phyloP scores from a whole-genome alignment of 257 asterid species.

The Parsonsia alboflavescens region DNA sequence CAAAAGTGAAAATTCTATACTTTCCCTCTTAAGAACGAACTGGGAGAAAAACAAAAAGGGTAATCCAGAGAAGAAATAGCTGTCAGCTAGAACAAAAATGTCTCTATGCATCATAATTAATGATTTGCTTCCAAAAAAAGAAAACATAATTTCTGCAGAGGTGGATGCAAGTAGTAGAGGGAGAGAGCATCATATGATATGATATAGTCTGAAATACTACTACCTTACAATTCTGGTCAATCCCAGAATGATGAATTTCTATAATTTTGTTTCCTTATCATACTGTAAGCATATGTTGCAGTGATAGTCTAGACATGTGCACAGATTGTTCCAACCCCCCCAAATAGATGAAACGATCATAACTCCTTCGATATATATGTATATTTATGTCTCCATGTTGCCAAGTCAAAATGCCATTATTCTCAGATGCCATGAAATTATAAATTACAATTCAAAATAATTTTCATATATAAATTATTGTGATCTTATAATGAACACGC shows the following conservation, averaged over 20 bases:
- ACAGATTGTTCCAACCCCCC: slow-evolving; percentile 37
- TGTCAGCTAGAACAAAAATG: background rate
- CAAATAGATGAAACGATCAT: slow-evolving; percentile 1
- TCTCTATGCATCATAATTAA: background rate
- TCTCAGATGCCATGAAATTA: too few species aligned
- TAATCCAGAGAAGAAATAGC: background rate
- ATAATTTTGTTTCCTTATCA: background rate
- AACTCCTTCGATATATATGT: too few species aligned
- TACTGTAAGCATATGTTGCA: slow-evolving; percentile 14
- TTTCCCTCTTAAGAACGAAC: background rate
- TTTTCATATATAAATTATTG: too few species aligned
- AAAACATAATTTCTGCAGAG: background rate
- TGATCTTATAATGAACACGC: too few species aligned
- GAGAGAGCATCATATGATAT: background rate
- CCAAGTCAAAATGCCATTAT: slow-evolving; percentile 6
- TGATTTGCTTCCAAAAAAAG: slow-evolving; percentile 11
- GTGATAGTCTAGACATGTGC: slow-evolving; percentile 45
- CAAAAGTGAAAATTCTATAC: too few species aligned
- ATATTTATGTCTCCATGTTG: too few species aligned
- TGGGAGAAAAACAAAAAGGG: background rate
- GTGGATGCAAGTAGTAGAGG: background rate
- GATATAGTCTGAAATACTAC: too few species aligned
- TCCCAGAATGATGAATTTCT: slow-evolving; percentile 2
- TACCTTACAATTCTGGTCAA: slow-evolving; percentile 9
- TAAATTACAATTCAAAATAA: too few species aligned